These are phyloP conservation scores for Ogataea degrootiae DNA, from an alignment of 805 yeast species.

Conservation along the genomic window DNA sequence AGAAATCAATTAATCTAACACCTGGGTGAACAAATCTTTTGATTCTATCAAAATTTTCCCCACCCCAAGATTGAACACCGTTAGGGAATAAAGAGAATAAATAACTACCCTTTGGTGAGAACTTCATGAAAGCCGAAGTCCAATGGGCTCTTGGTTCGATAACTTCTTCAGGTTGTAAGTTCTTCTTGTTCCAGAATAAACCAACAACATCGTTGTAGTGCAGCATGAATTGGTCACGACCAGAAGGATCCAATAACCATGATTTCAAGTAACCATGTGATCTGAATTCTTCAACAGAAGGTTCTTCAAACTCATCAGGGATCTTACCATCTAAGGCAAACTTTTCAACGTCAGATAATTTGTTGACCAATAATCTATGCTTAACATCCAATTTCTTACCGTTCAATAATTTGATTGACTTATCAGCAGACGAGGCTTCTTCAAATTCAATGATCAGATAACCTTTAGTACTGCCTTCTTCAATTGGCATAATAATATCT, in stretches of 20 bases:
- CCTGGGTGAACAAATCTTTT: constrained; percentile 82
- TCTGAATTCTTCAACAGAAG: constrained; percentile 65
- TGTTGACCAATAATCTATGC: constrained; percentile 84
- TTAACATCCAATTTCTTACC: constrained; percentile 91
- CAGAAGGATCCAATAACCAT: constrained; percentile 86
- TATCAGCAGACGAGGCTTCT: constrained; percentile 59
- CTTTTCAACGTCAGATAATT: constrained; percentile 75
- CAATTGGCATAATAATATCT: constrained; percentile 79
- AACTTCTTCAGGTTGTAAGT: constrained; percentile 66
- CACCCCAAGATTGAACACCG: constrained; percentile 97
- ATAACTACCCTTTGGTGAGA: constrained; percentile 91
- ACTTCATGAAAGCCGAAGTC: constrained; percentile 83
- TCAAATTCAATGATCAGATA: constrained; percentile 80
- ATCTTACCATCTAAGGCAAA: constrained; percentile 63
- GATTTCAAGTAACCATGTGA: constrained; percentile 78
- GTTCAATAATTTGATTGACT: constrained; percentile 75
- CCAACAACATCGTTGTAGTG: constrained; percentile 79
- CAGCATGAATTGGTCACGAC: constrained; percentile 85
- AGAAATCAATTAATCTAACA: constrained; percentile 83
- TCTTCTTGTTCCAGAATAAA: constrained; percentile 77
- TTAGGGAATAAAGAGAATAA: constrained; percentile 85
- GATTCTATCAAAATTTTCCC: constrained; percentile 66
- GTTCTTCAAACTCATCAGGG: constrained; percentile 61
- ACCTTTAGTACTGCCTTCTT: constrained; percentile 78
- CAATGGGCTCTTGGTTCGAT: constrained; percentile 78